Evolutionary conservation across 1,284 basidiomycete species (phyloP).

Genomic region (Psilocybe mexicana): DNA sequence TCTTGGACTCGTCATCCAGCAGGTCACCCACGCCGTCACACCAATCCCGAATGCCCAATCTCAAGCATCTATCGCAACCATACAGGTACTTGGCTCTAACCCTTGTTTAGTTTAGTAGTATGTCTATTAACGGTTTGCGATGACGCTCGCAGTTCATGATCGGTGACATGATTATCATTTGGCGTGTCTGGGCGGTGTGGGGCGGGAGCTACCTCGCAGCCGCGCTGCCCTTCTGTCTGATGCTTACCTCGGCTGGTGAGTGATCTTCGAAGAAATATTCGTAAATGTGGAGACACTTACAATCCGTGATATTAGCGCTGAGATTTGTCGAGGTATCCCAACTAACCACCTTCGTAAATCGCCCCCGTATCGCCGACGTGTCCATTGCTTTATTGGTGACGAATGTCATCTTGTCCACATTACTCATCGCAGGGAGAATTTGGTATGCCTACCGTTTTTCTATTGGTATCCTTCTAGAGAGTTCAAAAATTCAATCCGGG

Average conservation of each 20-base stretch:
- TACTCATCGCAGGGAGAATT: slow-evolving; percentile 3
- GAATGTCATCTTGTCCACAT: slow-evolving; percentile 3
- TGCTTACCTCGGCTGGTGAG: slow-evolving; percentile 9
- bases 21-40: slow-evolving; percentile 6
- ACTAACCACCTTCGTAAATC: neutral
- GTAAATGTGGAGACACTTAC: neutral
- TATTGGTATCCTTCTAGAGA: neutral
- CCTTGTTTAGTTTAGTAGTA: neutral
- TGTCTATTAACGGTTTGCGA: neutral
- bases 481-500: too few relatives aligned
- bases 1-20: slow-evolving; percentile 8
- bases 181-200: slow-evolving; percentile 10
- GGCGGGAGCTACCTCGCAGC: slow-evolving; percentile 4
- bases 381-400: slow-evolving; percentile 5
- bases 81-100: neutral
- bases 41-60: slow-evolving; percentile 7
- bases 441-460: neutral
- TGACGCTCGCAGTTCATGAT: slow-evolving; percentile 2
- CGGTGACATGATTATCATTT: slow-evolving; percentile 9
- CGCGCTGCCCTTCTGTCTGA: neutral
- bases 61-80: slow-evolving; percentile 4
- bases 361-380: slow-evolving; percentile 3
- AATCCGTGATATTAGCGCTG: neutral
- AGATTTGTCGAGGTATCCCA: slow-evolving; percentile 5
- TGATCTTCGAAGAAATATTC: neutral